phyloP scores from a whole-genome alignment of 306 rosid genomes.

The Alnus glutinosa region DNA sequence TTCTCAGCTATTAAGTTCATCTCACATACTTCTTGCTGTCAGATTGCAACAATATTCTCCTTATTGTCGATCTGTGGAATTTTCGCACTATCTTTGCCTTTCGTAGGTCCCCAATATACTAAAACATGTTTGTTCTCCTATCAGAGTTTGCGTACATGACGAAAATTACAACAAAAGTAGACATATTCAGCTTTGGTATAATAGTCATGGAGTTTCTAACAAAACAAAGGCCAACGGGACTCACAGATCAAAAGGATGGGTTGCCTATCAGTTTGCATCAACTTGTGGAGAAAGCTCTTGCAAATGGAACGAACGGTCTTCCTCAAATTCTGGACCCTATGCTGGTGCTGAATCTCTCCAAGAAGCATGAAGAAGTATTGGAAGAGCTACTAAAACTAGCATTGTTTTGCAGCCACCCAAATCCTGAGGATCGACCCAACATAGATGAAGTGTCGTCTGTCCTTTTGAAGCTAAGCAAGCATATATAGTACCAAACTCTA shows the following conservation, averaged over 20 bases:
- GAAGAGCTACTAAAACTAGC: constrained; percentile 62
- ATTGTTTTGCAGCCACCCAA: constrained; percentile 54
- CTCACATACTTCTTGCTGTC: not conserved
- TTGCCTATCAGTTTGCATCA: constrained; percentile 55
- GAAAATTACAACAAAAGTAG: constrained; percentile 71
- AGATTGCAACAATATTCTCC: too few relatives aligned
- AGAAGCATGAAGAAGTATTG: constrained; percentile 35
- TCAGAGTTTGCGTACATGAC: constrained; percentile 86
- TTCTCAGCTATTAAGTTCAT: not conserved
- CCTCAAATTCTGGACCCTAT: constrained; percentile 54
- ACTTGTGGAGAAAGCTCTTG: constrained; percentile 56
- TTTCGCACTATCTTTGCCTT: not conserved
- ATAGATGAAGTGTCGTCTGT: constrained; percentile 53
- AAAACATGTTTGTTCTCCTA: constrained; percentile 22
- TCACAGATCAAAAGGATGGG: constrained; percentile 52
- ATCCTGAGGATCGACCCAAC: constrained; percentile 67
- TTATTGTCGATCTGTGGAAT: constrained; percentile 23
- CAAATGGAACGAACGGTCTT: constrained; percentile 41
- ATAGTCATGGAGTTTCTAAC: constrained; percentile 80
- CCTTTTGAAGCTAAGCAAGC: constrained; percentile 50
- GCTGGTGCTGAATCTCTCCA: constrained; percentile 35
- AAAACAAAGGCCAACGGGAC: constrained; percentile 68
- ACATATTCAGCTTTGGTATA: constrained; percentile 80
- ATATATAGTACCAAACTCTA: constrained; percentile 4
- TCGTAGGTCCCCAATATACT: constrained; percentile 11